These are phyloP conservation scores for Fraxinus anomala DNA, from an alignment of 257 asterid genomes.

Conservation along the genomic window DNA sequence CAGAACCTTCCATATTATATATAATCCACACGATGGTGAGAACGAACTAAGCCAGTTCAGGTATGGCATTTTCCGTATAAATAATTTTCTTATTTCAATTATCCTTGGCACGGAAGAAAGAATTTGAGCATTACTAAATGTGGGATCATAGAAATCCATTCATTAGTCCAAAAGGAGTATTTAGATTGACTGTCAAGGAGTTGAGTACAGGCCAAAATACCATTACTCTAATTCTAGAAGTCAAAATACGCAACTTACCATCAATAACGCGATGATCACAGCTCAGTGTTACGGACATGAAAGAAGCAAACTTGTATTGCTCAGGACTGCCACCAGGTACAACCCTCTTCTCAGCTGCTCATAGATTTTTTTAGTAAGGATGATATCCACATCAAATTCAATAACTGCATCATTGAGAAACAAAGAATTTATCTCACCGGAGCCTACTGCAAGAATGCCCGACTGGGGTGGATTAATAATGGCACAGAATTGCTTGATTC, in stretches of 20 bases:
- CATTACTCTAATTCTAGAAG: background rate
- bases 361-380: conserved; percentile 20
- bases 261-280: conserved; percentile 98
- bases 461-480: conserved; percentile 96
- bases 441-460: conserved; percentile 92
- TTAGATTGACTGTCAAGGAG: background rate
- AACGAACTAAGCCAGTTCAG: background rate
- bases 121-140: background rate
- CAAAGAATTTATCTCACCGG: conserved; percentile 54
- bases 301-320: conserved; percentile 48
- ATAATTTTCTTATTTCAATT: background rate
- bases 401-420: background rate
- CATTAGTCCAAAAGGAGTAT: background rate
- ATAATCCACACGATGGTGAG: background rate
- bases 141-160: background rate
- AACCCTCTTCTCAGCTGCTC: conserved; percentile 90
- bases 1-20: background rate
- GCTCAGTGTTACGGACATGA: conserved; percentile 86
- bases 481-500: conserved; percentile 97
- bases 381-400: background rate
- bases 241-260: conserved; percentile 49
- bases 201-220: background rate
- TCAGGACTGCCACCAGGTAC: conserved; percentile 75
- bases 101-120: background rate
- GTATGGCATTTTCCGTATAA: background rate